Evolutionary conservation across 2,329 filamentous ascomycete genomes (phyloP), one percentile per base, ranked within the genome.

Genomic region (Beauveria bassiana): DNA sequence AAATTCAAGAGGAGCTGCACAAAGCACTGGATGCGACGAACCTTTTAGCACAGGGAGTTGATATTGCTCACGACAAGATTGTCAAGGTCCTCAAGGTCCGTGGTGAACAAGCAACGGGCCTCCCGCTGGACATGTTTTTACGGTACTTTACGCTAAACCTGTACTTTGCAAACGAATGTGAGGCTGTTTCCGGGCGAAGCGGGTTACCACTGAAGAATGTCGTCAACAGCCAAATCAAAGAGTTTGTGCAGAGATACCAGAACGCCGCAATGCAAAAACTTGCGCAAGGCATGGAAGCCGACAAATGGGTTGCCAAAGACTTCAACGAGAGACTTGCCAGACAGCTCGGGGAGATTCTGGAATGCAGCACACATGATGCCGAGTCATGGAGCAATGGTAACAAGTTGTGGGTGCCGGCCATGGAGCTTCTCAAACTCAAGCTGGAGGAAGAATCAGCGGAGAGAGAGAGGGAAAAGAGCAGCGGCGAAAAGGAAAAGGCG

Each of bases 161-260:
- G 8, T 84, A 91, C 61, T 95, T 96, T 72, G 88, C 89, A 52
- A 91, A 92, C 64, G 91, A 96, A 71, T 95, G 91, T 69, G 91
- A 96, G 73, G 88, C 89, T 18, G 86, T 95, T 22, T 93, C 89
- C 24, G 90, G 91, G 0, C 83, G 89, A 61, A 89, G 89, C 63
- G 89, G 90, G 9, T 87, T 86, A 3, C 79, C 86, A 1, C 77
- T 96, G 6, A 93, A 93, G 74, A 90, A 83, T 20, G 83, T 92
- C 38, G 88, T 96, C 63, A 93, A 93, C 66, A 82, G 81, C 34
- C 91, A 96, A 65, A 93, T 96, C 71, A 88, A 85, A 67, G 88
- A 91, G 16, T 95, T 92, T 70, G 86, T 93, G 26, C 82, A 88
- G 62, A 80, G 80, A 40, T 84, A 91, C 67, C 86, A 87, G 22